Evolutionary conservation across 1,284 basidiomycete species (phyloP).

Genomic region (Moniliophthora roreri): DNA sequence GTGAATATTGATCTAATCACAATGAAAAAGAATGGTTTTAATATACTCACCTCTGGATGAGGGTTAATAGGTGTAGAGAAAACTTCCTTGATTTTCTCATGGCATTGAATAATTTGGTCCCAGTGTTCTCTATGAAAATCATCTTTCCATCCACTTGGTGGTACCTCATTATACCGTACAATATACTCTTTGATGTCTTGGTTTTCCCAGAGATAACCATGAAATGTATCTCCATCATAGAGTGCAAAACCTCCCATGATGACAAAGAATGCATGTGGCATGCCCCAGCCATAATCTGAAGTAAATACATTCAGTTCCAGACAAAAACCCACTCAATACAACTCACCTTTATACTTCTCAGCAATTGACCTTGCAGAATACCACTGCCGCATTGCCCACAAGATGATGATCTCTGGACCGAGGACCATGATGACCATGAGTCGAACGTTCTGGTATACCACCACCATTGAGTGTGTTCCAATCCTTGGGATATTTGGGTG

Average conservation of each 20-base stretch:
- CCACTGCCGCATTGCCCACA: constrained; percentile 28
- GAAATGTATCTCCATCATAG: not conserved
- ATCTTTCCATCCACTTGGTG: too few relatives aligned
- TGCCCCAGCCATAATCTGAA: not conserved
- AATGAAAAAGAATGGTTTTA: too few relatives aligned
- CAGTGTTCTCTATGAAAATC: too few relatives aligned
- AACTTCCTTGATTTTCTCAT: too few relatives aligned
- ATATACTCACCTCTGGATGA: too few relatives aligned
- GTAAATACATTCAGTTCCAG: not conserved
- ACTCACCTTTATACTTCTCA: constrained; percentile 9
- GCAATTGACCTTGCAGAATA: constrained; percentile 15
- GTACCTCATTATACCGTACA: not conserved
- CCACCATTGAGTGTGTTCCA: constrained; percentile 1
- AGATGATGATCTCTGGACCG: constrained; percentile 25
- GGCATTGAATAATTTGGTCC: too few relatives aligned
- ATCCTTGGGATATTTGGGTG: constrained; percentile 32
- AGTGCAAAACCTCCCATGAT: not conserved
- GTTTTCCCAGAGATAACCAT: not conserved
- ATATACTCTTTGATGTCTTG: not conserved
- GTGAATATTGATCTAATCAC: too few relatives aligned
- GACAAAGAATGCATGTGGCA: not conserved
- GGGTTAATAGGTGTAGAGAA: too few relatives aligned
- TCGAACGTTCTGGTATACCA: constrained; percentile 8
- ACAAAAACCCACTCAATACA: not conserved
- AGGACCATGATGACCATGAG: constrained; percentile 24